phyloP scores from a whole-genome alignment of 768 basidiomycete genomes.

The Calocybe cyanea region DNA sequence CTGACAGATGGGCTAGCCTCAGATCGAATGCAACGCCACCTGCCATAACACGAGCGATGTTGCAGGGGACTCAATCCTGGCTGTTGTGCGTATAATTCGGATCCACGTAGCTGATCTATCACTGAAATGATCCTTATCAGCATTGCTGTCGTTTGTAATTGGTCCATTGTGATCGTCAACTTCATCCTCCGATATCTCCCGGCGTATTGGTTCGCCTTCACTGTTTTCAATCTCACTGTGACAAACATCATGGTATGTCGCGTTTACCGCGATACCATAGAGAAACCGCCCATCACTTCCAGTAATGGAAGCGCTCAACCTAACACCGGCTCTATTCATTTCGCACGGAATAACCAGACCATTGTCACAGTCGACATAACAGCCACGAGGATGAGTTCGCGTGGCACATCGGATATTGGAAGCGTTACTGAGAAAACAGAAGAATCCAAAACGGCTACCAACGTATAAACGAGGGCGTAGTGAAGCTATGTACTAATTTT shows the following conservation, averaged over 20 bases:
- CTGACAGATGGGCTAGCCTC: neutral
- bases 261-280: neutral
- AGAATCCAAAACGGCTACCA: neutral
- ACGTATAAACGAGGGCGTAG: no score
- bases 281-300: neutral
- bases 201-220: conserved; percentile 5
- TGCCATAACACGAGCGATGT: no score
- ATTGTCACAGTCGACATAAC: neutral
- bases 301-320: no score
- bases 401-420: neutral
- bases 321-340: neutral
- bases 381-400: neutral
- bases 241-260: conserved; percentile 8
- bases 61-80: no score
- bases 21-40: neutral
- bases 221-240: conserved; percentile 2
- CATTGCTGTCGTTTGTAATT: conserved; percentile 2
- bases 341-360: conserved; percentile 1
- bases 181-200: conserved; percentile 1
- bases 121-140: neutral
- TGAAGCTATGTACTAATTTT: no score
- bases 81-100: no score
- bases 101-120: no score
- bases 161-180: conserved; percentile 6
- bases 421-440: neutral